phyloP scores from a whole-genome alignment of 148 eudicot species.

The Rhododendron kiyosumense region DNA sequence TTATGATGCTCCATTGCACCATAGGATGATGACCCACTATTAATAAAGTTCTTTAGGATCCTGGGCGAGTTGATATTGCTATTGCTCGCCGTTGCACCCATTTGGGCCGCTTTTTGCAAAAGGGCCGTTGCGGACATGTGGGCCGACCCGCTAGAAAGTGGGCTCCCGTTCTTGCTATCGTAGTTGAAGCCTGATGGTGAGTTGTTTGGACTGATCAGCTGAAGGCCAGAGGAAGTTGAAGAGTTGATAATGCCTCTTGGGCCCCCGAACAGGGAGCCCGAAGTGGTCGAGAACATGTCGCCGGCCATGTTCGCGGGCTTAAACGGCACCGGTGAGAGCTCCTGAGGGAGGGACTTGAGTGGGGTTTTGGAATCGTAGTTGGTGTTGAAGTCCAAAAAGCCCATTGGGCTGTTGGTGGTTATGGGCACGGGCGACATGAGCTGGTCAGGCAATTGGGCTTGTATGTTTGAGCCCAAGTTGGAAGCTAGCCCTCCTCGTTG shows the following conservation, averaged over 20 bases:
- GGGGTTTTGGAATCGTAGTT: constrained; percentile 31
- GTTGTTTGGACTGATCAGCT: constrained; percentile 30
- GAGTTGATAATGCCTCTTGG: constrained; percentile 25
- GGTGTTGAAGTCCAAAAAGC: constrained; percentile 29
- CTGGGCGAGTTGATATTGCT: constrained; percentile 30
- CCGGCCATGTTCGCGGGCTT: constrained; percentile 41
- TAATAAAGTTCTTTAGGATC: constrained; percentile 37
- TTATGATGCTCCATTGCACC: constrained; percentile 14
- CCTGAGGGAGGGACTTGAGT: constrained; percentile 32
- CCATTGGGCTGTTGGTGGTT: constrained; percentile 24
- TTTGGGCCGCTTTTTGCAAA: constrained; percentile 54
- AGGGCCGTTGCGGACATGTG: constrained; percentile 50
- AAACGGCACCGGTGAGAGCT: constrained; percentile 32
- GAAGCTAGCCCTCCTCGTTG: constrained; percentile 25
- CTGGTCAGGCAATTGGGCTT: constrained; percentile 28
- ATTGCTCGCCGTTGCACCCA: constrained; percentile 49
- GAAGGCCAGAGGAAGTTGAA: constrained; percentile 36
- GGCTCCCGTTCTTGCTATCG: constrained; percentile 21
- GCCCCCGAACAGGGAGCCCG: constrained; percentile 28
- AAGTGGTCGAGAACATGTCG: constrained; percentile 36
- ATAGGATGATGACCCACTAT: constrained; percentile 10
- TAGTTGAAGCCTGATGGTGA: constrained; percentile 20
- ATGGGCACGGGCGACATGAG: constrained; percentile 20
- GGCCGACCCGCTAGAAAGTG: constrained; percentile 20
- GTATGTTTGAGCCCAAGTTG: constrained; percentile 22